These are phyloP conservation scores for Alnus rubra DNA, from an alignment of 306 rosid genomes.

Conservation along the genomic window DNA sequence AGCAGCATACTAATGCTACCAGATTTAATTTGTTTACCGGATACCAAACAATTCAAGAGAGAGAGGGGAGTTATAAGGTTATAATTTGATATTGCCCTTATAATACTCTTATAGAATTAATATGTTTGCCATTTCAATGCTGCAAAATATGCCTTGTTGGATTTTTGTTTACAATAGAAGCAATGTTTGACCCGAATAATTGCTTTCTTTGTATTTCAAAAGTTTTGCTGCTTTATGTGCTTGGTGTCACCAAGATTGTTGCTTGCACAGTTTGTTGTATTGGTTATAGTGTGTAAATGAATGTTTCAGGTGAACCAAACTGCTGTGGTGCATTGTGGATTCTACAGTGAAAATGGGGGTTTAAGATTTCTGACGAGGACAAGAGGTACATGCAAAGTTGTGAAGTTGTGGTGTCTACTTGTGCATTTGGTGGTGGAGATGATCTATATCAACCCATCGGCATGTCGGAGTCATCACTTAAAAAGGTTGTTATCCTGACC, in stretches of 20 bases:
- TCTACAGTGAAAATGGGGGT: constrained; percentile 34
- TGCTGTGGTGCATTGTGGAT: constrained; percentile 73
- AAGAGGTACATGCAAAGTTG: constrained; percentile 53
- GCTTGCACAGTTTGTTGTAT: not conserved
- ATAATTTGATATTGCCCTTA: constrained; percentile 21
- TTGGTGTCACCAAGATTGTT: constrained; percentile 24
- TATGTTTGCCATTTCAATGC: not conserved
- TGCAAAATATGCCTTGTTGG: not conserved
- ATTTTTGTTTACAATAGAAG: not conserved
- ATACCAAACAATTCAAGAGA: constrained; percentile 71
- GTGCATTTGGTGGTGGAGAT: constrained; percentile 95
- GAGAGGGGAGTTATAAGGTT: constrained; percentile 74
- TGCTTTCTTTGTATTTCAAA: not conserved
- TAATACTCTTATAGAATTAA: constrained; percentile 13
- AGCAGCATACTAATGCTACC: constrained; percentile 40
- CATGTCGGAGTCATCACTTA: not conserved
- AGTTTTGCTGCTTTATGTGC: constrained; percentile 12
- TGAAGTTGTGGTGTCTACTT: constrained; percentile 76
- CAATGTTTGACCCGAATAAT: not conserved
- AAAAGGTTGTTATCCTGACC: not conserved
- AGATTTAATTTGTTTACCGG: constrained; percentile 83
- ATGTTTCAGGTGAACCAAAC: constrained; percentile 54
- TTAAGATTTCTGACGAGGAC: not conserved
- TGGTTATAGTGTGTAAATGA: not conserved
- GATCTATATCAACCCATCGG: not conserved